A percentile compares a stretch with the other conserved stretches of the same genome.
These are phyloP conservation scores for Vanrija sp. DNA, from an alignment of 1,284 basidiomycete species.

Conservation along the genomic window DNA sequence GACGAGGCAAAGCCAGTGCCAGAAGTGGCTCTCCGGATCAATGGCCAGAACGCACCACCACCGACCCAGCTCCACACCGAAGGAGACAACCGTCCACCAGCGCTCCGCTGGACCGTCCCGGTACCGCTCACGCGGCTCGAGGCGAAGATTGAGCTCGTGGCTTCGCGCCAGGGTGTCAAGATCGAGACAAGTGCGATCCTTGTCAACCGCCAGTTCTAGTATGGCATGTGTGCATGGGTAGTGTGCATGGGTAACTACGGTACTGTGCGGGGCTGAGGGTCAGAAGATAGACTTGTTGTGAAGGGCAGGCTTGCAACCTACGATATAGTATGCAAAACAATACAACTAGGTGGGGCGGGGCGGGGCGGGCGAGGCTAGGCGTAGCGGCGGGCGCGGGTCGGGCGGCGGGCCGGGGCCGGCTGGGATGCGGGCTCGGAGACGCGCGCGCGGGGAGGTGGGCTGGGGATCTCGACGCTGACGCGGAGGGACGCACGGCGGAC, in stretches of 20 bases:
- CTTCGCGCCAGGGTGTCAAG: conserved; percentile 27
- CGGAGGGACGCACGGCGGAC: too few relatives aligned
- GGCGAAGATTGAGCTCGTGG: conserved; percentile 38
- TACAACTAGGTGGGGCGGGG: background rate
- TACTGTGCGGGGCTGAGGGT: too few relatives aligned
- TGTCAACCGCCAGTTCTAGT: conserved; percentile 33
- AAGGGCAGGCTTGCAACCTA: too few relatives aligned
- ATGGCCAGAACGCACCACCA: conserved; percentile 19
- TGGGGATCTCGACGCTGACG: too few relatives aligned
- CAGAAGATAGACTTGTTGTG: too few relatives aligned
- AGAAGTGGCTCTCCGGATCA: conserved; percentile 31
- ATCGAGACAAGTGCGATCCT: conserved; percentile 38
- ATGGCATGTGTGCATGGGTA: background rate
- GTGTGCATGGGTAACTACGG: background rate
- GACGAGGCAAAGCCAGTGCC: conserved; percentile 11
- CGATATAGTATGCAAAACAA: too few relatives aligned
- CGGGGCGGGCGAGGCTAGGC: too few relatives aligned
- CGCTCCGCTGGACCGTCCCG: conserved; percentile 33
- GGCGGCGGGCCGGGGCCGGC: too few relatives aligned
- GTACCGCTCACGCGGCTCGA: conserved; percentile 29
- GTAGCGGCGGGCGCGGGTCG: too few relatives aligned
- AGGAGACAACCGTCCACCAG: conserved; percentile 19
- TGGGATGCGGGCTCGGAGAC: too few relatives aligned
- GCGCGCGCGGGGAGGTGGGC: too few relatives aligned
- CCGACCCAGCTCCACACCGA: conserved; percentile 10